A percentile compares a stretch with the other conserved stretches of the same genome.
Conservation (phyloP, 1,139 yeast species). For the Debaryomyces robertsiae region DNA sequence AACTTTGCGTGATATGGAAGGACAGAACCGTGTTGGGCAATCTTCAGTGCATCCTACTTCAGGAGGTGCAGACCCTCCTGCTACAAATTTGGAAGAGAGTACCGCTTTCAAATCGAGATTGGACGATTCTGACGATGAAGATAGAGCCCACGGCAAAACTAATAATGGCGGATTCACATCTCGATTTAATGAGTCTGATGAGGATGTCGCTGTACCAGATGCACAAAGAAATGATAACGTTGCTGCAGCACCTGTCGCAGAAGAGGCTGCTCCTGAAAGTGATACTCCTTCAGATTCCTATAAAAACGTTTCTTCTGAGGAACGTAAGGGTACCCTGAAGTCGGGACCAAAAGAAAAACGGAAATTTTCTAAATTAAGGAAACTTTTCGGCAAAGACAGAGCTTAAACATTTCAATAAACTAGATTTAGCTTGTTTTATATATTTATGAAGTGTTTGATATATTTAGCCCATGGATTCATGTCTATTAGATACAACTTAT, state of each 20-base stretch:
- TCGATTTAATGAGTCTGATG: constrained; percentile 28
- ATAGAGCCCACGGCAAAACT: constrained; percentile 10
- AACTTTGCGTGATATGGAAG: constrained; percentile 17
- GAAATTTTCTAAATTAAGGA: constrained; percentile 58
- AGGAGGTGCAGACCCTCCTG: background rate
- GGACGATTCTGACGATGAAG: constrained; percentile 56
- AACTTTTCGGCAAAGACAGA: constrained; percentile 53
- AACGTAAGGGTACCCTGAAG: background rate
- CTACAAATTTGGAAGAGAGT: background rate
- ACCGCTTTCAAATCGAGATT: constrained; percentile 46
- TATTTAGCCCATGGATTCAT: constrained; percentile 1
- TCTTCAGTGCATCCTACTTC: background rate
- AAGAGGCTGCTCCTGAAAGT: constrained; percentile 9
- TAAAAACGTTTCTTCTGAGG: constrained; percentile 1
- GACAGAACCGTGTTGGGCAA: background rate
- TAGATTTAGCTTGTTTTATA: background rate
- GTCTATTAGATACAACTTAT: background rate
- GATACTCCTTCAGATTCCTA: constrained; percentile 23
- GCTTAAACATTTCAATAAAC: background rate
- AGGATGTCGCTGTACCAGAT: constrained; percentile 9
- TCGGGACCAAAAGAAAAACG: constrained; percentile 45
- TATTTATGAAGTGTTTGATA: constrained; percentile 4
- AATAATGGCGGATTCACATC: constrained; percentile 5
- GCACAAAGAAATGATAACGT: constrained; percentile 14
- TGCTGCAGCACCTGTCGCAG: constrained; percentile 16